A percentile compares a stretch with the other conserved stretches of the same genome.
These are phyloP conservation scores for Suillus bovinus DNA, from an alignment of 768 basidiomycete genomes.

Conservation along the genomic window DNA sequence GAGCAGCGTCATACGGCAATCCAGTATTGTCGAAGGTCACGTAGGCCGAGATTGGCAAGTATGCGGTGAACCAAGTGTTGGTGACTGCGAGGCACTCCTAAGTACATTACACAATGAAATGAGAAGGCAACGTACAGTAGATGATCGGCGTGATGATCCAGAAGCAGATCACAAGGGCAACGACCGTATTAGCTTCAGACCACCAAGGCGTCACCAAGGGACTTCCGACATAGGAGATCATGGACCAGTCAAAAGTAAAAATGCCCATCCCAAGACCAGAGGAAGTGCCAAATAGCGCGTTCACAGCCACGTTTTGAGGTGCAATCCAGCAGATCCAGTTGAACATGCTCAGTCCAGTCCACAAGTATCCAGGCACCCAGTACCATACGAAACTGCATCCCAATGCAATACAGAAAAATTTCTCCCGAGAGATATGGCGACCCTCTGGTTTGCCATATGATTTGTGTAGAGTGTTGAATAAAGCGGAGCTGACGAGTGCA, in stretches of 20 bases:
- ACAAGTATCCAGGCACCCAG: slow-evolving; percentile 83
- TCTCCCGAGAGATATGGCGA: slow-evolving; percentile 75
- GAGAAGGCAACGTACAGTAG: slow-evolving; percentile 56
- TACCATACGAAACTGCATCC: slow-evolving; percentile 68
- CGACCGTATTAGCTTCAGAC: slow-evolving; percentile 74
- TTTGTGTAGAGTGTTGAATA: slow-evolving; percentile 87
- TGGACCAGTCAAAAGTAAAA: slow-evolving; percentile 84
- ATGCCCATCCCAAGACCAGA: slow-evolving; percentile 82
- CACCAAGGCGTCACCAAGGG: slow-evolving; percentile 89
- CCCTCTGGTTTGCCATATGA: slow-evolving; percentile 65
- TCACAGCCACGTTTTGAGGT: slow-evolving; percentile 72
- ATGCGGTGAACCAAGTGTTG: slow-evolving; percentile 66
- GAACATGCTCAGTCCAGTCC: slow-evolving; percentile 82
- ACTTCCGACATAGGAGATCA: slow-evolving; percentile 77
- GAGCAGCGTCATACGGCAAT: slow-evolving; percentile 56
- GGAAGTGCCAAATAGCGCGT: slow-evolving; percentile 69
- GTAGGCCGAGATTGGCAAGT: slow-evolving; percentile 72
- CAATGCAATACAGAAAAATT: slow-evolving; percentile 70
- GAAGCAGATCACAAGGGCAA: slow-evolving; percentile 65
- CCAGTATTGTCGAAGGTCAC: slow-evolving; percentile 78
- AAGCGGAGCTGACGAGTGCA: slow-evolving; percentile 77
- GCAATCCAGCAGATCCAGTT: slow-evolving; percentile 94
- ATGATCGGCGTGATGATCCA: slow-evolving; percentile 76
- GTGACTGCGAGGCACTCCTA: slow-evolving; percentile 47
- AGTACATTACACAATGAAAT: not conserved